Evolutionary conservation across 2,329 filamentous ascomycete genomes (phyloP).

Genomic region (Furcasterigmium furcatum): DNA sequence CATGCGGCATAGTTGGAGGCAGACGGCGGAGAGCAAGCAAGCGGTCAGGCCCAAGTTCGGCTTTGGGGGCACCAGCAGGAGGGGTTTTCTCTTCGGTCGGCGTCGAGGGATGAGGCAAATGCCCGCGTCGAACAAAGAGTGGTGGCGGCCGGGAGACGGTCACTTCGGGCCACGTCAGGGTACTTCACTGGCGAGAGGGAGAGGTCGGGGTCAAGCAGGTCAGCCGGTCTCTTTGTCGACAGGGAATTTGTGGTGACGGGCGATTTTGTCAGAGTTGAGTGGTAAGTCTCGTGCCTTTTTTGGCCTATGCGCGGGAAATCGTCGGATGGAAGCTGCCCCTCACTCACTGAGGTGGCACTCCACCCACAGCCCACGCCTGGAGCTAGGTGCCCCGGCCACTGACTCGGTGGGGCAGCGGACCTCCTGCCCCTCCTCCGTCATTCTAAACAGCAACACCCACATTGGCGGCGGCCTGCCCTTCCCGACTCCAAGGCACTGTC

Average conservation of each 20-base stretch:
- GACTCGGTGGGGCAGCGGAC: not conserved
- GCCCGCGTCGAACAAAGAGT: no score
- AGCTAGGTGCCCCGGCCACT: no score
- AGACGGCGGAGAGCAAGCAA: constrained; percentile 26
- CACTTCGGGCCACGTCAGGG: no score
- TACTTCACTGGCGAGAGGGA: not conserved
- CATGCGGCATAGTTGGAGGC: constrained; percentile 38
- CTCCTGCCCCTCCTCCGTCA: not conserved
- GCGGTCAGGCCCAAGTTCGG: constrained; percentile 38
- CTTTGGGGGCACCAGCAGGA: constrained; percentile 15
- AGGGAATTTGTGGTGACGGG: not conserved
- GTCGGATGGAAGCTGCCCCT: not conserved
- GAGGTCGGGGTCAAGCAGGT: not conserved
- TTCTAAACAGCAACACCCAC: constrained; percentile 52
- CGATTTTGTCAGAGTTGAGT: not conserved
- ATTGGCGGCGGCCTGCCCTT: no score
- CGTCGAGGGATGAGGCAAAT: no score
- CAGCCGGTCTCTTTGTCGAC: not conserved
- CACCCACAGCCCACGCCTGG: no score
- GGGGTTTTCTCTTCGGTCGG: constrained; percentile 1
- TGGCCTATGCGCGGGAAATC: not conserved
- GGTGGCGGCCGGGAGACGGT: no score
- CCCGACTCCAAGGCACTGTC: no score
- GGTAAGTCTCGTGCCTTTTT: not conserved
- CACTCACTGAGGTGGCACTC: no score